Conservation (phyloP, 169 alveolate species). For the Perkinsus olseni region DNA sequence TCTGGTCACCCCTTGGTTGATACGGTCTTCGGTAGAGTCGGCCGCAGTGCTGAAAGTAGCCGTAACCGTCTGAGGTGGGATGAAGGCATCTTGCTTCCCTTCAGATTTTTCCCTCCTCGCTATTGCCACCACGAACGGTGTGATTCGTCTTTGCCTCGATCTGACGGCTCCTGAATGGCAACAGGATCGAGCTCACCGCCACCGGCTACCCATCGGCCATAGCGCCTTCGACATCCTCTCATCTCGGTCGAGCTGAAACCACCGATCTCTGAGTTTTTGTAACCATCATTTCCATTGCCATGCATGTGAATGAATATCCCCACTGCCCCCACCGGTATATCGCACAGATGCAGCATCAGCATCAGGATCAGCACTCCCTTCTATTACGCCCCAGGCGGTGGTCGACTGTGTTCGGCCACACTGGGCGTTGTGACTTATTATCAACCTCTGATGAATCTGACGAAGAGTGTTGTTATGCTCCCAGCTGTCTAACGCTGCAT, state of each 20-base stretch:
- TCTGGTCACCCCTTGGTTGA: not conserved
- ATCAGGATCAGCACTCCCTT: too few relatives aligned
- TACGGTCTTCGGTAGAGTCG: not conserved
- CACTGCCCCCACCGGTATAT: too few relatives aligned
- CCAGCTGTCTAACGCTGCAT: too few relatives aligned
- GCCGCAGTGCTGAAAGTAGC: not conserved
- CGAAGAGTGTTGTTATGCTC: too few relatives aligned
- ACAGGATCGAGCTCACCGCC: not conserved
- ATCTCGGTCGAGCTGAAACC: not conserved
- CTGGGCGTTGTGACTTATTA: too few relatives aligned
- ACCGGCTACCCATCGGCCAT: not conserved
- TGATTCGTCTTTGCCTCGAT: not conserved
- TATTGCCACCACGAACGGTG: not conserved
- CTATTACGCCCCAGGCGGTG: too few relatives aligned
- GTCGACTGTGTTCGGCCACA: too few relatives aligned
- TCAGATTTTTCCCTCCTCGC: not conserved
- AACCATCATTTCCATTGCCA: too few relatives aligned
- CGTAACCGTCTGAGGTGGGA: not conserved
- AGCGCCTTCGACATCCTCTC: not conserved
- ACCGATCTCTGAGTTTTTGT: too few relatives aligned
- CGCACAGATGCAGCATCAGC: too few relatives aligned
- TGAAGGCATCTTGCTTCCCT: not conserved
- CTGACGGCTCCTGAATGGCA: not conserved
- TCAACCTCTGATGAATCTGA: too few relatives aligned
- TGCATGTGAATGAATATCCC: too few relatives aligned